Evolutionary conservation across 2,329 filamentous ascomycete species (phyloP), one percentile per base, ranked within the genome.

Genomic region (Nemania bipapillata): DNA sequence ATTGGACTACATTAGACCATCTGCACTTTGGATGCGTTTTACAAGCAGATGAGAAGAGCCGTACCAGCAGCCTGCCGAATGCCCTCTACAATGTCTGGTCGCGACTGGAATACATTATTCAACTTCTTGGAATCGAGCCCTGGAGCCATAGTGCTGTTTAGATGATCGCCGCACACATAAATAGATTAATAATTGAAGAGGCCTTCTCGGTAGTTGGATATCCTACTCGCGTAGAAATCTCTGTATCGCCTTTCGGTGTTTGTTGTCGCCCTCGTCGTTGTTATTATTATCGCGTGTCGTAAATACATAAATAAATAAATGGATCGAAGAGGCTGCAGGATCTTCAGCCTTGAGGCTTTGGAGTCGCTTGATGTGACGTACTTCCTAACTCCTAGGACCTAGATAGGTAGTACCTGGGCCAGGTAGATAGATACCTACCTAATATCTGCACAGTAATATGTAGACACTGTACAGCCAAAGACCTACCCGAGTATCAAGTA

Each of bases 11-110:
- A 42, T 56, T 40, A 66, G 64, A 42, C 17, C 28, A 40, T 15
- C 28, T 30, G 15, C 1, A 32, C 1, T 20, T n/a, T 24, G 4
- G 6, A n/a, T 8, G 11, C 3, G 2, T n/a, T 20, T 22, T 35
- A 24, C 2, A 54, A 15, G 40, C 3, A 37, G 35, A 15, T 28
- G 30, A 56, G 26, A 7, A 7, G 49, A 28, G 57, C 71, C 81
- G 70, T 80, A 88, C 86, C 86, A 28, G 87, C 86, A 67, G 84
- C 84, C 71, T 81, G 78, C 67, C 83, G 79, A 74, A 90, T 89
- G 65, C 81, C 82, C 12, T 83, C 77, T 20, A 89, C 74, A 66
- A 90, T 85, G 70, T 90, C 87, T 6, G 86, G 86, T 56, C 87
- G 82, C 45, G 85, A 81, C 65, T 84, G 79, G 75, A 90, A 89